Base-by-base conservation (phyloP, 768 basidiomycete species). In the Ramaria rubella region DNA sequence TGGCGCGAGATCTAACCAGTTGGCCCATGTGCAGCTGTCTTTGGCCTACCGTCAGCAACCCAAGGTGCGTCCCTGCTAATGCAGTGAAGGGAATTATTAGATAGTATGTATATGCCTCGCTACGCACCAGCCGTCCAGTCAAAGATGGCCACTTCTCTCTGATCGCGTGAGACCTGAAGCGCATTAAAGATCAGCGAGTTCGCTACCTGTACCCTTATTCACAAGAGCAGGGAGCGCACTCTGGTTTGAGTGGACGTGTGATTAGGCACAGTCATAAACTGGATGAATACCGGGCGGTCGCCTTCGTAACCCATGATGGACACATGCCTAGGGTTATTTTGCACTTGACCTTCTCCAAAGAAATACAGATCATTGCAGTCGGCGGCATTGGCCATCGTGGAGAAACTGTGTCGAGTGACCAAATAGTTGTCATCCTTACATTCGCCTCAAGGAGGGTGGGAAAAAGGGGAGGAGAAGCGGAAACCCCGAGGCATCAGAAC, bases 1-100 rank as follows among this genome's bases (percentile, higher is more conserved):
- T 9, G 29, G n/a, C 3, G 54, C 83, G 80, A 19, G 78, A 71
- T 50, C 77, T 68, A 56, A 86, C 77, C 57, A 87, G 75, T 40
- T 82, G 77, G 15, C 78, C 76, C 82, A 87, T 87, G 12, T 81
- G 80, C 54, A 81, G 58, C 49, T 76, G 73, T 45, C 79, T 77
- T 57, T 70, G 69, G 7, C 79, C 81, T 62, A 87, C 75, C 26
- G 77, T 78, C 52, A 75, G 80, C 56, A 70, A 50, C 8, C 77
- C 77, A 53, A 77, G 69, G 42, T 62, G 59, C 15, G 64, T 64
- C 53, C 67, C 63, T 4, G 26, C 24, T 55, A n/a, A n/a, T 17
- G 46, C 29, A 30, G n/a, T 51, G 5, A 36, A 51, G 30, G 11
- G 12, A 15, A 5, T 29, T 11, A n/a, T 48, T 12, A 17, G 54